Evolutionary conservation across 768 basidiomycete genomes (phyloP), one percentile per base, ranked within the genome.

Genomic region (Cystobasidium ongulense): DNA sequence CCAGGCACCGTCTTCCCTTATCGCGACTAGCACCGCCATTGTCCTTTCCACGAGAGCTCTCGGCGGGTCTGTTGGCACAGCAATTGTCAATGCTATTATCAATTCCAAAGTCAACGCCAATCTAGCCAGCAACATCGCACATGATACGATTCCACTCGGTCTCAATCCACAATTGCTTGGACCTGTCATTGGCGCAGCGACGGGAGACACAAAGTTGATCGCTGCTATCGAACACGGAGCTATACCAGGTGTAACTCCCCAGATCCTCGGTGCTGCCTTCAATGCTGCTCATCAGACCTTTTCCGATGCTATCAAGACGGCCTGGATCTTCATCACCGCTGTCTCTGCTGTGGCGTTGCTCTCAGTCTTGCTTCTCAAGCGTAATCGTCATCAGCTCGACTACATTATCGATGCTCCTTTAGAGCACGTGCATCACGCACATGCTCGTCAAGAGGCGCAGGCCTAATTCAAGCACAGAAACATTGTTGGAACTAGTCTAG

Each of bases 341-440:
- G 17, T 64, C 33, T 21, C 35, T 5, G 63, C 41, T 5, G 31
- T 64, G 33, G 63, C 35, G 4, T 38, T 27, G 13, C 39, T 64
- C 5, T 64, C 63, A 2, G 39, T 64, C 23, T 35, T 64, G 17
- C 13, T 64, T 25, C 35, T 64, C 8, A 64, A 64, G 63, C 29
- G 63, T 2, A 64, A 64, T 23, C 63, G 63, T 23, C 31, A 64
- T 15, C 35, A 64, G 33, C 33, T 64, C 63, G 63, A 64, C 23
- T 64, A 64, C 33, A 64, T 64, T 23, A 41, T 64, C 33, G 63
- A 64, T 39, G 63, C 63, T 15, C 63, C 63, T 2, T 35, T 64
- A 2, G 31, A 64, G 63, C 63, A 64, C 25, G 41, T 64, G 27
- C 63, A 64, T 41, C 63, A 64, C 25, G 7, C 10, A 27, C 33